These are phyloP conservation scores for Calonectria montana DNA, from an alignment of 2,329 filamentous ascomycete genomes.

Conservation along the genomic window DNA sequence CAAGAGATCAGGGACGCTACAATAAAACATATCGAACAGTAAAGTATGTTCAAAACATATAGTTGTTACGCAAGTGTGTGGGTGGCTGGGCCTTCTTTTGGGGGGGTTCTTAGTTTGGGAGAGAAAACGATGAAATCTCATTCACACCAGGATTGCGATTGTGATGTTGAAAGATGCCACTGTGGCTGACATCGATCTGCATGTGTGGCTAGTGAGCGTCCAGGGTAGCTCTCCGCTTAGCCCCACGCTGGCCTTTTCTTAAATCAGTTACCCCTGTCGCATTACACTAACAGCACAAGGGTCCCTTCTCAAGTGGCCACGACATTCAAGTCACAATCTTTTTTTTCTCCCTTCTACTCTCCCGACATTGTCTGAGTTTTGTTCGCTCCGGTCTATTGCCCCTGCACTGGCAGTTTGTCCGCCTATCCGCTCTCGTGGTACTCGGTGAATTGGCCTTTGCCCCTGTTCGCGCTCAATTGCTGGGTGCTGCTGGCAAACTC, in stretches of 20 bases:
- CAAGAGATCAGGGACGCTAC: no score
- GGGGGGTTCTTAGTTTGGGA: no score
- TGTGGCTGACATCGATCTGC: not conserved
- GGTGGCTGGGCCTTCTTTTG: no score
- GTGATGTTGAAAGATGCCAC: not conserved
- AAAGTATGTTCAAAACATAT: no score
- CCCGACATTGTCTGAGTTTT: conserved; percentile 8
- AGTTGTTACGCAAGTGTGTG: no score
- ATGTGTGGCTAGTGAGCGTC: not conserved
- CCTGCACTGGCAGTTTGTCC: conserved; percentile 9
- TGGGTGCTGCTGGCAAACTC: not conserved
- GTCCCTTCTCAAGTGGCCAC: conserved; percentile 24
- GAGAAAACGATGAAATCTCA: no score
- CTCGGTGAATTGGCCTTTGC: not conserved
- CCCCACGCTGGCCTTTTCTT: conserved; percentile 18
- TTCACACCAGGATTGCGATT: not conserved
- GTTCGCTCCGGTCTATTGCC: conserved; percentile 15
- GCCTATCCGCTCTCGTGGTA: not conserved
- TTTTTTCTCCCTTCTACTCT: conserved; percentile 4
- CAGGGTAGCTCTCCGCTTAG: conserved; percentile 15
- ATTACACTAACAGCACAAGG: conserved; percentile 17
- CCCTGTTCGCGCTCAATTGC: conserved; percentile 4
- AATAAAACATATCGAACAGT: no score
- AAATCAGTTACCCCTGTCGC: conserved; percentile 11
- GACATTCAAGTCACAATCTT: conserved; percentile 22